Evolutionary conservation across 2,329 filamentous ascomycete genomes (phyloP).

Genomic region (Stenocarpella maydis): DNA sequence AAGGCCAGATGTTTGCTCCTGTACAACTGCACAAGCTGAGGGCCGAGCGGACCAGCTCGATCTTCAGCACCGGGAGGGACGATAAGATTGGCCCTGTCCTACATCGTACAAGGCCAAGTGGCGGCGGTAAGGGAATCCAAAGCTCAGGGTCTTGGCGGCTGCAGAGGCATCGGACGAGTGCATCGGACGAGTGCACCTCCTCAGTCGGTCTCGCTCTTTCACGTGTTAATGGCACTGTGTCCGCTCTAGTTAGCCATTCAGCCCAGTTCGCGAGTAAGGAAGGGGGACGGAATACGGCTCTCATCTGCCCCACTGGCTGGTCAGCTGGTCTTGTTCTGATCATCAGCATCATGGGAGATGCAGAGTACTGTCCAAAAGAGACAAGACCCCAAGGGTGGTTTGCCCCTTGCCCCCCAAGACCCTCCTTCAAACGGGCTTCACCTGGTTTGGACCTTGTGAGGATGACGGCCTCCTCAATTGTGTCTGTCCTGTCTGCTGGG

Average conservation of each 20-base stretch:
- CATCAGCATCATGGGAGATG: not conserved
- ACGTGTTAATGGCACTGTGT: conserved; percentile 21
- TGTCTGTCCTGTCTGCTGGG: not conserved
- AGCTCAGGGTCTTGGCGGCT: too few species aligned
- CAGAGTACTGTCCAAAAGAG: not conserved
- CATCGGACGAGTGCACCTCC: conserved; percentile 6
- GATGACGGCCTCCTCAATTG: conserved; percentile 7
- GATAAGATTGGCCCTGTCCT: conserved; percentile 1
- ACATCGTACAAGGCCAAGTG: not conserved
- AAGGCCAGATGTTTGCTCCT: not conserved
- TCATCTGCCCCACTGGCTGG: not conserved
- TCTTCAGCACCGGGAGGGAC: conserved; percentile 15
- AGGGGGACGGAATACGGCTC: not conserved
- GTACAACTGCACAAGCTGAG: too few species aligned
- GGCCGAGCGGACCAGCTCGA: too few species aligned
- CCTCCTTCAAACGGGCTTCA: conserved; percentile 3
- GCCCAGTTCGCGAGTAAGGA: not conserved
- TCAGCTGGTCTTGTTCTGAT: not conserved
- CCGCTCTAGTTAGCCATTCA: not conserved
- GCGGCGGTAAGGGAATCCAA: not conserved
- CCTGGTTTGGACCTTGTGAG: not conserved
- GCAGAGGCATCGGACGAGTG: not conserved
- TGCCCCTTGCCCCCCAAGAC: conserved; percentile 17
- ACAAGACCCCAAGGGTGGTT: too few species aligned
- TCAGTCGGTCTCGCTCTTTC: conserved; percentile 1